Evolutionary conservation across 768 basidiomycete genomes (phyloP).

Genomic region (Terana coerulea): DNA sequence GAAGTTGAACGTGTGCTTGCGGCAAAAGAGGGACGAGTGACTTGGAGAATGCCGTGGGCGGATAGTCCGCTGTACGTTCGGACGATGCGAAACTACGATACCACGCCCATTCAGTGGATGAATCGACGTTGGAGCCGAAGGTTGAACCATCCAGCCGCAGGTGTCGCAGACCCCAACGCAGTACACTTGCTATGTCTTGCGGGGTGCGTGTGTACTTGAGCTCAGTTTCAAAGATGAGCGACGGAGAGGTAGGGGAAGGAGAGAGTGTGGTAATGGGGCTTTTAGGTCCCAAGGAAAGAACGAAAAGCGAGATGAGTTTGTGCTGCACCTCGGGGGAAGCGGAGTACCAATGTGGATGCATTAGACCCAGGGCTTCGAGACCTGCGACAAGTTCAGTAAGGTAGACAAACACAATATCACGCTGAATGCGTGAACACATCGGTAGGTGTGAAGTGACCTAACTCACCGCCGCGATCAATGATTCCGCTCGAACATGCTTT

Average conservation of each 20-base stretch:
- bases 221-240: conserved; percentile 59
- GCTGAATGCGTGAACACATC: neutral
- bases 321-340: conserved; percentile 67
- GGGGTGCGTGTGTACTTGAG: conserved; percentile 61
- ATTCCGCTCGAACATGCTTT: conserved; percentile 69
- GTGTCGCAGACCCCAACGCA: conserved; percentile 80
- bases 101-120: conserved; percentile 47
- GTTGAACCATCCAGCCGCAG: conserved; percentile 53
- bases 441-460: neutral
- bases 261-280: conserved; percentile 46
- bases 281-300: conserved; percentile 50
- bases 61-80: conserved; percentile 59
- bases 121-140: conserved; percentile 48
- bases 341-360: conserved; percentile 84
- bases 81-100: conserved; percentile 59
- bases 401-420: neutral
- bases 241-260: conserved; percentile 43
- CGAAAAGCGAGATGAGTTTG: conserved; percentile 66
- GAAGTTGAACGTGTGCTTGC: conserved; percentile 50
- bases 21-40: conserved; percentile 60
- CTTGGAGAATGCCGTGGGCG: conserved; percentile 58
- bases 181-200: conserved; percentile 75
- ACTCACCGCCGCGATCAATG: conserved; percentile 50
- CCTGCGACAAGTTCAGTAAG: conserved; percentile 37
- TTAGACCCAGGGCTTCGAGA: conserved; percentile 77